Evolutionary conservation across 116 monocot genomes (phyloP).

Genomic region (Trichopus zeylanicus): DNA sequence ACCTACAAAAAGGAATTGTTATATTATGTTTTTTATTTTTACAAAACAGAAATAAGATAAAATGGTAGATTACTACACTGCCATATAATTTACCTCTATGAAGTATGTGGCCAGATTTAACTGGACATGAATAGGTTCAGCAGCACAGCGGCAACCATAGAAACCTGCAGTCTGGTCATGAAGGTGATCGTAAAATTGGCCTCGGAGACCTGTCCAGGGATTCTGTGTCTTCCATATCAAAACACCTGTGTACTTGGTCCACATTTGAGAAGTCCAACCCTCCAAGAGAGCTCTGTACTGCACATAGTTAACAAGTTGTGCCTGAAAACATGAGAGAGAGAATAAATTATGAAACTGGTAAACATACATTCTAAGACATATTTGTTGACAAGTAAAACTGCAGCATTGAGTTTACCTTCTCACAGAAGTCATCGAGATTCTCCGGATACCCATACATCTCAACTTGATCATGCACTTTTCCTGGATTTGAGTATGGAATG

Average conservation of each 20-base stretch:
- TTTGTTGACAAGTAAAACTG: background rate
- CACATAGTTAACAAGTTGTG: constrained; percentile 89
- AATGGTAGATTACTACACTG: background rate
- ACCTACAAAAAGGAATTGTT: no score
- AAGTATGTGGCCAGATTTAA: constrained; percentile 71
- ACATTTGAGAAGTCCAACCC: constrained; percentile 87
- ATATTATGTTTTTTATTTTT: background rate
- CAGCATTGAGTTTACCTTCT: constrained; percentile 44
- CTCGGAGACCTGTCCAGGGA: constrained; percentile 95
- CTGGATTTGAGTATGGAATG: constrained; percentile 85
- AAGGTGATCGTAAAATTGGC: constrained; percentile 97
- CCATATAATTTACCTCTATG: constrained; percentile 50
- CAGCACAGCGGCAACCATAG: constrained; percentile 88
- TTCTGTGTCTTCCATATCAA: constrained; percentile 99
- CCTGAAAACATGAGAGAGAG: constrained; percentile 33
- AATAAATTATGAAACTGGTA: background rate
- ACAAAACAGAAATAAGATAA: background rate
- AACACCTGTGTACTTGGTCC: constrained; percentile 91
- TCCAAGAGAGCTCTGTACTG: constrained; percentile 95
- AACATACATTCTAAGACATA: background rate
- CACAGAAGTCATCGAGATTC: constrained; percentile 89
- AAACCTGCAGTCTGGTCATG: constrained; percentile 95
- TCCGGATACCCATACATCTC: constrained; percentile 63
- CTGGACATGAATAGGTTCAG: constrained; percentile 88
- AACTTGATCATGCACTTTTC: constrained; percentile 91